Base-by-base conservation (phyloP, 2,329 filamentous ascomycete species). In the Karstenula rhodostoma region DNA sequence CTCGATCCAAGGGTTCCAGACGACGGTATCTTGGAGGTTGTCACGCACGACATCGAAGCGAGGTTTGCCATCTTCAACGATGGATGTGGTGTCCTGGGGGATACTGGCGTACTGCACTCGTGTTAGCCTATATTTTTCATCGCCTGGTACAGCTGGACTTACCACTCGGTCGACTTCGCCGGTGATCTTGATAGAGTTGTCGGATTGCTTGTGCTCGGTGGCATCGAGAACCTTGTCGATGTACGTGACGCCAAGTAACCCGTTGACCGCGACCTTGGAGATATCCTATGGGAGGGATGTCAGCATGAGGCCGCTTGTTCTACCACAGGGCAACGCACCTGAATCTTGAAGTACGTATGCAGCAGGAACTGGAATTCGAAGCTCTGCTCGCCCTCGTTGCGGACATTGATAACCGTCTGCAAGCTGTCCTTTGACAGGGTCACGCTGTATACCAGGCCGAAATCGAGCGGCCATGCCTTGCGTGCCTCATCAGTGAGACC, bases 1-100 rank as follows among this genome's bases (percentile, higher is more conserved):
- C 65, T 94, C 92, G 43, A 85, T 84, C 93, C 94, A 97, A 1
- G 95, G 95, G 80, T 99, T 99, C 95, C 95, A 99, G 32, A 98
- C 91, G 1, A 97, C 94, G 17, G 95, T 89, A 68, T 98, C 92
- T 63, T 87, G 86, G 67, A 99, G 85, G 67, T 93, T 94, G 79
- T 97, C 93, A 63, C 95, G 88, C 43, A 90, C 87, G 57, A 98
- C 84, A 61, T 89, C 88, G 81, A 91, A 93, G 53, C 85, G 81
- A 15, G 88, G 83, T 72, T 85, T 85, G 61, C 87, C 89, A 52
- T 80, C 85, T 70, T 91, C 88, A 17, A 83, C 74, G 50, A 96
- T 86, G 13, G 85, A 83, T 42, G 89, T 88, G 0, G 87, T 88
- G 63, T 85, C 83, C 66, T 84, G 90, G 32, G 85, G 82, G 59